phyloP scores from a whole-genome alignment of 106 monocot species.

The Amphibolis antarctica region DNA sequence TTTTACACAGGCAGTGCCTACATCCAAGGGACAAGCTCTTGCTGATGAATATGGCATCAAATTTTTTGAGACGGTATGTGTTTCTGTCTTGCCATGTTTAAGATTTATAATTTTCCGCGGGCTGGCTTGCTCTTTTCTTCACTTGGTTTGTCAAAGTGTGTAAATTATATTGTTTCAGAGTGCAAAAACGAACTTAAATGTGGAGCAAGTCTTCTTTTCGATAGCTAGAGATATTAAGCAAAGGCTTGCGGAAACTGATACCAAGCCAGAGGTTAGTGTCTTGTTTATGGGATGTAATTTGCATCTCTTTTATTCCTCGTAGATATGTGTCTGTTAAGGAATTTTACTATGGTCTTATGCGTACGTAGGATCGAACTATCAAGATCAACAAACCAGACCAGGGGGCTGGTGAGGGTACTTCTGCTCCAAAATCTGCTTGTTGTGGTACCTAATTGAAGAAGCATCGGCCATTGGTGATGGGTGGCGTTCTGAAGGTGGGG shows the following conservation, averaged over 20 bases:
- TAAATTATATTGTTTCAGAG: constrained; percentile 24
- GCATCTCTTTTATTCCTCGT: neutral
- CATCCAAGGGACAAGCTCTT: constrained; percentile 41
- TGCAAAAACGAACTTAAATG: constrained; percentile 66
- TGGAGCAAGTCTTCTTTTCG: constrained; percentile 63
- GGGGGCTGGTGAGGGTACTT: constrained; percentile 8
- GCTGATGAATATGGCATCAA: constrained; percentile 68
- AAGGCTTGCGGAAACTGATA: constrained; percentile 41
- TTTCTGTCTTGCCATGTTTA: neutral
- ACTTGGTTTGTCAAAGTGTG: no score
- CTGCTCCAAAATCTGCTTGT: constrained; percentile 23
- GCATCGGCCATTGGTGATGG: no score
- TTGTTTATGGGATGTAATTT: neutral
- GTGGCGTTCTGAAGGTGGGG: neutral
- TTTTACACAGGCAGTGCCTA: constrained; percentile 44
- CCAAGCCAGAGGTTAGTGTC: constrained; percentile 38
- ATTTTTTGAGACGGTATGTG: constrained; percentile 58
- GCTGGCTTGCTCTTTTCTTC: neutral
- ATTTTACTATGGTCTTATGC: neutral
- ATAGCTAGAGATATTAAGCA: constrained; percentile 62
- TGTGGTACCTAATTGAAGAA: constrained; percentile 34
- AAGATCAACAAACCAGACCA: constrained; percentile 34
- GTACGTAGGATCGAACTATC: constrained; percentile 24
- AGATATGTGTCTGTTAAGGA: neutral
- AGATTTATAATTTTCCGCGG: no score